These are phyloP conservation scores for Xerocomellus chrysenteron DNA, from an alignment of 768 basidiomycete genomes.

Conservation along the genomic window DNA sequence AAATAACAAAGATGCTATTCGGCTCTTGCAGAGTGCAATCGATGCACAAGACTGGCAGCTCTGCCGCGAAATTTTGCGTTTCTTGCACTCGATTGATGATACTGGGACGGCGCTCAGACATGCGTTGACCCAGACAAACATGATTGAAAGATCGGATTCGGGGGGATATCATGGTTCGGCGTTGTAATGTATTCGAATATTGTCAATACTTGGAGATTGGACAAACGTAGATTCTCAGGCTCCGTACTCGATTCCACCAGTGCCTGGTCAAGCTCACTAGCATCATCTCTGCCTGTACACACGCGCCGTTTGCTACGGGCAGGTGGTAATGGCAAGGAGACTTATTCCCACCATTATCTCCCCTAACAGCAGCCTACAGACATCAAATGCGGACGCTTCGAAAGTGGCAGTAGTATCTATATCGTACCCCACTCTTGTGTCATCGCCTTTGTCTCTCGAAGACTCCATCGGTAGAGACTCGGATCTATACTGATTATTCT, in stretches of 20 bases:
- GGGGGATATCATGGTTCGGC: background rate
- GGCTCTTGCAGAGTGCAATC: slow-evolving; percentile 75
- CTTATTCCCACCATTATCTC: slow-evolving; percentile 6
- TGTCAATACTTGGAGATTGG: background rate
- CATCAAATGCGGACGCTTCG: slow-evolving; percentile 3
- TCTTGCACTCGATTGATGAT: slow-evolving; percentile 90
- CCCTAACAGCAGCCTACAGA: slow-evolving; percentile 12
- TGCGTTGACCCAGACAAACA: slow-evolving; percentile 55
- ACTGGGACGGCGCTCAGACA: slow-evolving; percentile 67
- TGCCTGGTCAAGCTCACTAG: background rate
- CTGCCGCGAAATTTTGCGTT: slow-evolving; percentile 88
- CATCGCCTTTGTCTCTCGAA: slow-evolving; percentile 51
- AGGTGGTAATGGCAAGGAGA: background rate
- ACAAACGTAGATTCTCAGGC: no score
- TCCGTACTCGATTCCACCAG: no score
- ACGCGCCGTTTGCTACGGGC: background rate
- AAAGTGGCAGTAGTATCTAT: slow-evolving; percentile 44
- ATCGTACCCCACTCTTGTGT: slow-evolving; percentile 58
- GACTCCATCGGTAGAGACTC: slow-evolving; percentile 56
- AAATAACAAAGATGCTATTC: slow-evolving; percentile 71
- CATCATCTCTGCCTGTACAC: background rate
- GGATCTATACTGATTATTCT: background rate
- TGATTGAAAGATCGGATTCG: slow-evolving; percentile 20
- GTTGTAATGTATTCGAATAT: slow-evolving; percentile 1
- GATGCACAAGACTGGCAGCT: slow-evolving; percentile 84